A percentile compares a stretch with the other conserved stretches of the same genome.
Conservation (phyloP, 2,329 filamentous ascomycete genomes). For the Myriangium duriaei region DNA sequence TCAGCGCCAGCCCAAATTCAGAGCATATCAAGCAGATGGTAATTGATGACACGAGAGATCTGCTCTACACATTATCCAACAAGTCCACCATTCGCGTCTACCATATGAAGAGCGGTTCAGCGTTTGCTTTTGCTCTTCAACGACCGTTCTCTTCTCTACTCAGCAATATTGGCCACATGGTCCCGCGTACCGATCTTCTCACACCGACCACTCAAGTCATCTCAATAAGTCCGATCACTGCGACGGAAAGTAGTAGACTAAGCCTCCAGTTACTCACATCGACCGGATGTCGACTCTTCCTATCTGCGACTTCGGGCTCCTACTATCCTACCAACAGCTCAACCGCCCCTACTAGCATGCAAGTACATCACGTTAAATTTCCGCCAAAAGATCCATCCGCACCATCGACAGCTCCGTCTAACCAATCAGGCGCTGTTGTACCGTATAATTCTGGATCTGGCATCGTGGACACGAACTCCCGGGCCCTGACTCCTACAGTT, state of each 20-base stretch:
- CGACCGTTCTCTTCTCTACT: slow-evolving; percentile 42
- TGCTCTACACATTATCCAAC: slow-evolving; percentile 84
- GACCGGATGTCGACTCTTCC: slow-evolving; percentile 80
- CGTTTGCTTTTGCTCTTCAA: slow-evolving; percentile 42
- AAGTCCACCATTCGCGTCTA: slow-evolving; percentile 84
- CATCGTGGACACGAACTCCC: slow-evolving; percentile 23
- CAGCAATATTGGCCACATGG: slow-evolving; percentile 74
- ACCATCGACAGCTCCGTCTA: slow-evolving; percentile 12
- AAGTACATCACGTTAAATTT: slow-evolving; percentile 92
- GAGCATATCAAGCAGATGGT: slow-evolving; percentile 68
- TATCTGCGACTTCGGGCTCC: slow-evolving; percentile 75
- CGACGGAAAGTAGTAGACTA: slow-evolving; percentile 65
- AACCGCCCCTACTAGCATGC: slow-evolving; percentile 77
- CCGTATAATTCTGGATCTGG: slow-evolving; percentile 14
- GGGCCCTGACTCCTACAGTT: slow-evolving; percentile 24
- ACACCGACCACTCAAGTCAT: slow-evolving; percentile 57
- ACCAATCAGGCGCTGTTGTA: slow-evolving; percentile 7
- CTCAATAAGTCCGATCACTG: slow-evolving; percentile 73
- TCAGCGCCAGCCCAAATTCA: slow-evolving; percentile 18
- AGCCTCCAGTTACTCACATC: slow-evolving; percentile 84
- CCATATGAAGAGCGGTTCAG: slow-evolving; percentile 56
- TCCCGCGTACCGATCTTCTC: slow-evolving; percentile 58
- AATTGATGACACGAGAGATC: slow-evolving; percentile 74
- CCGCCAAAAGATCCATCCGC: slow-evolving; percentile 46
- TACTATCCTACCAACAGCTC: slow-evolving; percentile 49